Conservation (phyloP, 2,329 filamentous ascomycete species). For the Ophiosphaerella herpotricha region DNA sequence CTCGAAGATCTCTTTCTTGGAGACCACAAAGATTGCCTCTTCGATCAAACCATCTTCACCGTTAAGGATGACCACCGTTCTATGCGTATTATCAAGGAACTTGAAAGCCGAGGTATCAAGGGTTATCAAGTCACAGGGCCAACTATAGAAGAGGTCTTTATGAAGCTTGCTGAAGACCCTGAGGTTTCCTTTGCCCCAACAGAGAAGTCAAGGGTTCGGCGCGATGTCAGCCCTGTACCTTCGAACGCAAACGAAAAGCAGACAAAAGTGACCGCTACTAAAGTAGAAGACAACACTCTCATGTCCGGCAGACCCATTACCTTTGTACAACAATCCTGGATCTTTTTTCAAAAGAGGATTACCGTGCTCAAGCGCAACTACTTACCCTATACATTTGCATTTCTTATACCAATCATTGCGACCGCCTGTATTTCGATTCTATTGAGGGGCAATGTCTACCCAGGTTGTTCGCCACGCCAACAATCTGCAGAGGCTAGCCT, state of each 20-base stretch:
- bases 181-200: neutral
- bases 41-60: conserved; percentile 75
- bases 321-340: conserved; percentile 68
- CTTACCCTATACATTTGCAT: conserved; percentile 71
- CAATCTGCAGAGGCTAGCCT: conserved; percentile 21
- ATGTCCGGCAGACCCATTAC: conserved; percentile 70
- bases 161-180: conserved; percentile 75
- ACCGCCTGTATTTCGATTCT: conserved; percentile 77
- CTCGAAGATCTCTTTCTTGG: conserved; percentile 17
- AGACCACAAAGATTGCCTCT: conserved; percentile 8
- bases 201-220: neutral
- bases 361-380: conserved; percentile 77
- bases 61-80: conserved; percentile 70
- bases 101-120: conserved; percentile 67
- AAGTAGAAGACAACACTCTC: conserved; percentile 43
- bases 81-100: conserved; percentile 67
- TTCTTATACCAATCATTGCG: conserved; percentile 76
- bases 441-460: conserved; percentile 59
- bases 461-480: conserved; percentile 48
- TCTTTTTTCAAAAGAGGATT: conserved; percentile 75
- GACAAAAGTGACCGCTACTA: conserved; percentile 1
- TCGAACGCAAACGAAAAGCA: conserved; percentile 27
- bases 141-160: conserved; percentile 87
- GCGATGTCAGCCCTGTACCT: conserved; percentile 5
- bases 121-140: conserved; percentile 85